Percentiles rank a stretch among this genome's conserved stretches.
These are phyloP conservation scores for Sclerotinia borealis DNA, from an alignment of 2,329 filamentous ascomycete genomes.

Conservation along the genomic window DNA sequence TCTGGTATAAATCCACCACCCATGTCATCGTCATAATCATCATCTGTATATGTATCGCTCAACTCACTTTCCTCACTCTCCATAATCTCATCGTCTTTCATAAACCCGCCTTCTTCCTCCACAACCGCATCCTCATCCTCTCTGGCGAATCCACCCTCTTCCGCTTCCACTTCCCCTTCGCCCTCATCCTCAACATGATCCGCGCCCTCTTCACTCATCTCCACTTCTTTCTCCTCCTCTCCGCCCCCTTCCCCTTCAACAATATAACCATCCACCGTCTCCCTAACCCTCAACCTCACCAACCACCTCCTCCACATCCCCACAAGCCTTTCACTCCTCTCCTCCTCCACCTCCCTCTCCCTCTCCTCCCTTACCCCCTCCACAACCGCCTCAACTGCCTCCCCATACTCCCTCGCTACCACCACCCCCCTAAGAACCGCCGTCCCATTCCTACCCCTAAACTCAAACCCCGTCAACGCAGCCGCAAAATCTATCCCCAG, in stretches of 20 bases:
- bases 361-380: slow-evolving; percentile 60
- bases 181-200: slow-evolving; percentile 37
- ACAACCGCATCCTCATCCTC: slow-evolving; percentile 17
- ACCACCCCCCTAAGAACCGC: slow-evolving; percentile 75
- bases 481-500: slow-evolving; percentile 81
- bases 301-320: slow-evolving; percentile 71
- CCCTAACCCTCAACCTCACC: slow-evolving; percentile 55
- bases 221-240: slow-evolving; percentile 41
- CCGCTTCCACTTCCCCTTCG: slow-evolving; percentile 60
- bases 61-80: slow-evolving; percentile 36
- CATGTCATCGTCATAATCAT: slow-evolving; percentile 36
- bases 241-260: slow-evolving; percentile 48
- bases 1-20: slow-evolving; percentile 41
- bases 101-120: neutral
- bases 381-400: slow-evolving; percentile 66
- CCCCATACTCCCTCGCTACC: slow-evolving; percentile 63
- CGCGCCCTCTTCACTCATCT: slow-evolving; percentile 54
- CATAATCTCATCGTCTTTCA: slow-evolving; percentile 32
- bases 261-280: slow-evolving; percentile 29
- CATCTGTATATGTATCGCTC: slow-evolving; percentile 5
- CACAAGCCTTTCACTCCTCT: slow-evolving; percentile 54
- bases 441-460: slow-evolving; percentile 79
- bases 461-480: slow-evolving; percentile 84
- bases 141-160: slow-evolving; percentile 23
- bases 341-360: slow-evolving; percentile 57